A percentile compares a stretch with the other conserved stretches of the same genome.
Conservation (phyloP, 257 asterid genomes). For the Solanum chilense region DNA sequence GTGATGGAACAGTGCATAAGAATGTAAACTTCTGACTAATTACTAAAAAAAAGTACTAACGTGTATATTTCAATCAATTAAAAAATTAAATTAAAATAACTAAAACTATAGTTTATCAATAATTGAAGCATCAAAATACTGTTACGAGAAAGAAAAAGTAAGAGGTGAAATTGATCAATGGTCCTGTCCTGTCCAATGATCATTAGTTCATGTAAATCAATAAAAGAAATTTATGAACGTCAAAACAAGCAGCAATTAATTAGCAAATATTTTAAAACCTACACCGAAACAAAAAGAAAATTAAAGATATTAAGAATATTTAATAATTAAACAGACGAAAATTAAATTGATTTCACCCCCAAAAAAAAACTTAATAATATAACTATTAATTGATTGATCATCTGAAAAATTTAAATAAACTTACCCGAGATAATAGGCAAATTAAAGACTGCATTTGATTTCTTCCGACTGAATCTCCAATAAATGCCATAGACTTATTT, state of each 20-base stretch:
- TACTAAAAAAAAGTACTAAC: too few relatives aligned
- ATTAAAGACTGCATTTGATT: slow-evolving; percentile 59
- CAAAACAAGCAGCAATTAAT: not conserved
- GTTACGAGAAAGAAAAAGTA: not conserved
- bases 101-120: not conserved
- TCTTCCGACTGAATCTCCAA: slow-evolving; percentile 59
- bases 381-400: not conserved
- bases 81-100: too few relatives aligned
- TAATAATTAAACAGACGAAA: not conserved
- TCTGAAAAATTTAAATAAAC: not conserved
- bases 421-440: slow-evolving; percentile 49
- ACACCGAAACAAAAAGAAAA: not conserved
- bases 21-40: too few relatives aligned
- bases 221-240: not conserved
- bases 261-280: not conserved
- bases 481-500: slow-evolving; percentile 39
- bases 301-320: not conserved
- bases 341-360: not conserved
- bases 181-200: not conserved
- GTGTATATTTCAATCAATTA: not conserved
- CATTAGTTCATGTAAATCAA: not conserved
- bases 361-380: too few relatives aligned
- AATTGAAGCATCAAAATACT: not conserved
- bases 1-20: not conserved
- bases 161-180: not conserved